A percentile compares a stretch with the other conserved stretches of the same genome.
These are phyloP conservation scores for Lecanicillium sp. DNA, from an alignment of 2,329 filamentous ascomycete species.

Conservation along the genomic window DNA sequence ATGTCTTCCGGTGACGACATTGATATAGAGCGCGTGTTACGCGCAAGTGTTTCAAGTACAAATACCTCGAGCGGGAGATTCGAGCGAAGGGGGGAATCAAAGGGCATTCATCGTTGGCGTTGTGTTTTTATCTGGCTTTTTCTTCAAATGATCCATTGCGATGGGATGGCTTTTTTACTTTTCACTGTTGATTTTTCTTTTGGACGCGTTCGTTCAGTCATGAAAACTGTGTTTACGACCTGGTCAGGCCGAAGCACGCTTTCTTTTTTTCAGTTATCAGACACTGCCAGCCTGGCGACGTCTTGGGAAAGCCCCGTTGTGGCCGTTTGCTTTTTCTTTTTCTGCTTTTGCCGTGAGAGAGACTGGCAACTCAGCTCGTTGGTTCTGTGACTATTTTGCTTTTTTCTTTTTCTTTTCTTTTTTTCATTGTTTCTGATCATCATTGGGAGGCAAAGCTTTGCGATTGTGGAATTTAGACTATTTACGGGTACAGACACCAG, in stretches of 20 bases:
- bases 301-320: neutral
- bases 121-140: neutral
- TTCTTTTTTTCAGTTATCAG: neutral
- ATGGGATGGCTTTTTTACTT: neutral
- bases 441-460: too few relatives aligned
- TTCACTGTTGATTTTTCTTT: neutral
- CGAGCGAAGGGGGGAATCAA: neutral
- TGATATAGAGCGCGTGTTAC: neutral
- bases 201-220: neutral
- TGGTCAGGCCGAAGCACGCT: neutral
- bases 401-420: neutral
- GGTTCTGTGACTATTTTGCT: constrained; percentile 1
- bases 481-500: too few relatives aligned
- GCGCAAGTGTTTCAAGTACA: constrained; percentile 4
- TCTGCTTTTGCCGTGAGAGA: too few relatives aligned
- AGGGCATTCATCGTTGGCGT: constrained; percentile 3
- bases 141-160: neutral
- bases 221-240: neutral
- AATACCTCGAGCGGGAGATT: constrained; percentile 3
- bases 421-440: neutral
- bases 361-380: neutral
- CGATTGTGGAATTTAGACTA: too few relatives aligned
- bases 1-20: neutral
- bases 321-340: neutral
- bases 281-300: neutral